phyloP scores from a whole-genome alignment of 352 stramenopile species.

The Globisporangium solare region DNA sequence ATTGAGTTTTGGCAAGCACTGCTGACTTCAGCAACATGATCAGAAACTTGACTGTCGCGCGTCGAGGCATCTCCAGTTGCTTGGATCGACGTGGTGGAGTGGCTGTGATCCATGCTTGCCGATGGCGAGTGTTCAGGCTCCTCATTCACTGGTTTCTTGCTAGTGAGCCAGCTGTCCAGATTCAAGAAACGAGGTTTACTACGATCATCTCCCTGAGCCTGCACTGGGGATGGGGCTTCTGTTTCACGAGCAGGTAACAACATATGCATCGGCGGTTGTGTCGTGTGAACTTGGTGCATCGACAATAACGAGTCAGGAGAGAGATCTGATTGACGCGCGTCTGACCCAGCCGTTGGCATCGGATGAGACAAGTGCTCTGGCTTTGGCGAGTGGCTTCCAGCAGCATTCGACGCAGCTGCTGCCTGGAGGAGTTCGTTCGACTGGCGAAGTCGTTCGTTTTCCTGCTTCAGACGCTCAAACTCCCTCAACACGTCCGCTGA shows the following conservation, averaged over 20 bases:
- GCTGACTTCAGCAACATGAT: too few species aligned
- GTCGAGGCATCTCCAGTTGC: too few species aligned
- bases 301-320: background rate
- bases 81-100: too few species aligned
- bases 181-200: constrained; percentile 3
- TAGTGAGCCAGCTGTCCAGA: background rate
- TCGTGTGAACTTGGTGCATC: background rate
- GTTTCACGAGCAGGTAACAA: background rate
- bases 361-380: background rate
- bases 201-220: background rate
- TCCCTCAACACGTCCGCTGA: constrained; percentile 40
- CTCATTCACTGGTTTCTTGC: background rate
- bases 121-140: background rate
- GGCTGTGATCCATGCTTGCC: too few species aligned
- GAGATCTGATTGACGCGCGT: background rate
- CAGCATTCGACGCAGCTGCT: constrained; percentile 10
- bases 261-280: background rate
- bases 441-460: constrained; percentile 57
- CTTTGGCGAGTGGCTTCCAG: background rate
- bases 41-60: too few species aligned
- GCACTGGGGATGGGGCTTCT: background rate
- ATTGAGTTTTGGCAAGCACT: too few species aligned
- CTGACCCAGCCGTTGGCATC: background rate
- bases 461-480: constrained; percentile 58
- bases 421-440: constrained; percentile 65